Evolutionary conservation across 345 rosid species (phyloP).

Genomic region (Eutrema heterophyllum): DNA sequence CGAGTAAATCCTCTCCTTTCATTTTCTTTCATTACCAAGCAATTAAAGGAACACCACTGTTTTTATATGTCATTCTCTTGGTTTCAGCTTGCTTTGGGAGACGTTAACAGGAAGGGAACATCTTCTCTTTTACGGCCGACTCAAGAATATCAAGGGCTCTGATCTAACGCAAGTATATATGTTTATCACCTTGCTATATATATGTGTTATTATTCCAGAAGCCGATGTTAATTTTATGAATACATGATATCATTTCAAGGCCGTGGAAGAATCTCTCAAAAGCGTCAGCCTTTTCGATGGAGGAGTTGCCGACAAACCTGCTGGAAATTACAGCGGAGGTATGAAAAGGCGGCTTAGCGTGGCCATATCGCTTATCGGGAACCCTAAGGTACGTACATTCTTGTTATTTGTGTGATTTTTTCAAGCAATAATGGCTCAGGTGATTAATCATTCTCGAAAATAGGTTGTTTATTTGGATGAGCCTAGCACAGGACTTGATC

Average conservation of each 20-base stretch:
- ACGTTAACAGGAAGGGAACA: slow-evolving; percentile 87
- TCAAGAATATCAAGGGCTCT: slow-evolving; percentile 76
- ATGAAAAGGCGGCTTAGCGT: slow-evolving; percentile 99
- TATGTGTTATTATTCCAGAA: not conserved
- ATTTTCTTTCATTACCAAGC: not conserved
- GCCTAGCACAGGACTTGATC: slow-evolving; percentile 96
- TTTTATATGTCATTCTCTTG: not conserved
- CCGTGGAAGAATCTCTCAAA: slow-evolving; percentile 89
- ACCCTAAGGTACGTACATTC: slow-evolving; percentile 58
- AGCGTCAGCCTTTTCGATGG: slow-evolving; percentile 70
- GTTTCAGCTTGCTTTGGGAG: slow-evolving; percentile 87
- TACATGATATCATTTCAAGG: slow-evolving; percentile 36
- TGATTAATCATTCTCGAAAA: not conserved
- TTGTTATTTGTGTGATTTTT: not conserved
- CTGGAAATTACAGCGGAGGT: slow-evolving; percentile 94
- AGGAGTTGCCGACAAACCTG: slow-evolving; percentile 80
- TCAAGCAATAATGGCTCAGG: not conserved
- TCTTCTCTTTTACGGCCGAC: slow-evolving; percentile 88
- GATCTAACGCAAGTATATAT: slow-evolving; percentile 46
- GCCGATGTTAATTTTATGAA: slow-evolving; percentile 4
- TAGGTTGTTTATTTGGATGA: slow-evolving; percentile 98
- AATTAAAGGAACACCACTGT: not conserved
- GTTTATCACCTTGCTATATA: not conserved
- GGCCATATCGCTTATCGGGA: slow-evolving; percentile 89
- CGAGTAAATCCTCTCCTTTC: slow-evolving; percentile 44